Evolutionary conservation across 2,329 filamentous ascomycete genomes (phyloP).

Genomic region (Botrytis hyacinthi): DNA sequence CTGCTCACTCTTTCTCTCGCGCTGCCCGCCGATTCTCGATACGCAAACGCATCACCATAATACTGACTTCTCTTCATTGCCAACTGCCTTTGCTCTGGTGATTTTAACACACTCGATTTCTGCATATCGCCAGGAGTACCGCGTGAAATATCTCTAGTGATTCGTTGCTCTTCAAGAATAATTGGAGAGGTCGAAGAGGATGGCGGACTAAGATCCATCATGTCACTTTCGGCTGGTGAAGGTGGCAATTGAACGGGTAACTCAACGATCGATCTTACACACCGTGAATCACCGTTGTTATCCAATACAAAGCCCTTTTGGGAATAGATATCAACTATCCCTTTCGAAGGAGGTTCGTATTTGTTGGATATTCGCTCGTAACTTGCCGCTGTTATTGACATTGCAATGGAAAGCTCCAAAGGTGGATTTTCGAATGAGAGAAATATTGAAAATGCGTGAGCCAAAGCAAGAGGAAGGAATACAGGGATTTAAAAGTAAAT

Average conservation of each 20-base stretch:
- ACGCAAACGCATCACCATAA: conserved; percentile 40
- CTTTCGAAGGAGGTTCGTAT: conserved; percentile 11
- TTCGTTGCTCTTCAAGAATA: conserved; percentile 27
- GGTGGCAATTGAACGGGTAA: conserved; percentile 31
- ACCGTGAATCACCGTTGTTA: neutral
- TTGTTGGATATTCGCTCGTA: conserved; percentile 6
- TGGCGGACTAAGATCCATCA: conserved; percentile 26
- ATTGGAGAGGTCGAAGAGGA: conserved; percentile 20
- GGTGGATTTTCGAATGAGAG: neutral
- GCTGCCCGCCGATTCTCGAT: conserved; percentile 34
- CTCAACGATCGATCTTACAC: conserved; percentile 14
- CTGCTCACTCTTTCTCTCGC: conserved; percentile 35
- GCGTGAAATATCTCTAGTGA: conserved; percentile 35
- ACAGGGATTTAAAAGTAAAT: neutral
- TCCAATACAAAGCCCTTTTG: conserved; percentile 10
- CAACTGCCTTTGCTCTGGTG: conserved; percentile 33
- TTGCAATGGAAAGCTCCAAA: neutral
- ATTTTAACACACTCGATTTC: conserved; percentile 33
- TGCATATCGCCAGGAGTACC: conserved; percentile 36
- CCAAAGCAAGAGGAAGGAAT: neutral
- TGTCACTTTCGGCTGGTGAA: conserved; percentile 33
- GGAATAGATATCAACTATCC: neutral
- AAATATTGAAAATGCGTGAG: neutral
- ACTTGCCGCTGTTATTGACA: conserved; percentile 4
- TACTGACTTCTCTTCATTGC: conserved; percentile 38